Conservation (phyloP, 108 stramenopile species). For the Conticribra guillardii region DNA sequence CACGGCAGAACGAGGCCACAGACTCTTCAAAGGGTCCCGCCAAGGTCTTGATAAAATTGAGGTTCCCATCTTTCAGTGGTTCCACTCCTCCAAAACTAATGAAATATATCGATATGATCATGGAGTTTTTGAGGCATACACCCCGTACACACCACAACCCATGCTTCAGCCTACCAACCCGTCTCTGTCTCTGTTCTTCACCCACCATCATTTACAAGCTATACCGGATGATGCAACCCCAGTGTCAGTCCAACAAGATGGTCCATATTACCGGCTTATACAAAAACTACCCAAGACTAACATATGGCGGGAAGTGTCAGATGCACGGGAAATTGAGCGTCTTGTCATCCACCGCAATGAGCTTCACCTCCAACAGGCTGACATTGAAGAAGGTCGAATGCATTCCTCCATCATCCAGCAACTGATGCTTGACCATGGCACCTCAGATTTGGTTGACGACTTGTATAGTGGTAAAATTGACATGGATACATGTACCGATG, state of each 20-base stretch:
- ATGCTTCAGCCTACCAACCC: neutral
- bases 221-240: conserved; percentile 1
- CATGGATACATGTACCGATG: too few species aligned
- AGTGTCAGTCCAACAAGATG: neutral
- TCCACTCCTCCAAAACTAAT: neutral
- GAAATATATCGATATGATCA: conserved; percentile 1
- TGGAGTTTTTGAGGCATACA: conserved; percentile 6
- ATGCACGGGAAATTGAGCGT: too few species aligned
- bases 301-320: too few species aligned
- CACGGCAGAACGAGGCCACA: neutral
- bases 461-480: too few species aligned
- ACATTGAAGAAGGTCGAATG: too few species aligned
- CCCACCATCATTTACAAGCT: conserved; percentile 11
- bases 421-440: too few species aligned
- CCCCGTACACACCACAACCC: neutral
- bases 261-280: neutral
- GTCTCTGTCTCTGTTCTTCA: neutral
- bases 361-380: too few species aligned
- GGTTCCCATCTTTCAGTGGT: too few species aligned
- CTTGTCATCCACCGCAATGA: too few species aligned
- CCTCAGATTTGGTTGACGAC: too few species aligned
- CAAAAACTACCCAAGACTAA: too few species aligned
- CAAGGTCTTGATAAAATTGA: conserved; percentile 2
- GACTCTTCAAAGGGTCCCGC: neutral
- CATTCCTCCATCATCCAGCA: too few species aligned